Percentiles rank a stretch among this genome's conserved stretches.
Evolutionary conservation across 176 grass and related monocot genomes (phyloP).

Genomic region (Saccharum officinarum): DNA sequence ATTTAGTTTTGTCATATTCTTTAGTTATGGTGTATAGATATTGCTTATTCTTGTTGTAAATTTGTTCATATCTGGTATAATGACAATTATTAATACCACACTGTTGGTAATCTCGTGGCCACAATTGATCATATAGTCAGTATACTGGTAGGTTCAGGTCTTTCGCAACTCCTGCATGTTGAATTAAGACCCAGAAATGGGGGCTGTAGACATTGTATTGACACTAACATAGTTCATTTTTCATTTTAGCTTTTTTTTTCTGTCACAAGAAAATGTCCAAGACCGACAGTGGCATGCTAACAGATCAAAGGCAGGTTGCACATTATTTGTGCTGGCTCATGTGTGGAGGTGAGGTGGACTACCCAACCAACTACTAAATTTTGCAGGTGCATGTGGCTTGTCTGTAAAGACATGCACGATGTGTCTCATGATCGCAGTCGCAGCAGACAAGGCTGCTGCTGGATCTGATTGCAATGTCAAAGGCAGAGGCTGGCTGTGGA

Average conservation of each 20-base stretch:
- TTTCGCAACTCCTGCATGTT: not conserved
- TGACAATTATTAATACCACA: not conserved
- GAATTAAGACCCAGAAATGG: not conserved
- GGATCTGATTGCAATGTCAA: slow-evolving; percentile 12
- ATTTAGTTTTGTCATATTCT: slow-evolving; percentile 32
- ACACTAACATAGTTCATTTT: not conserved
- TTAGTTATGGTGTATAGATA: slow-evolving; percentile 20
- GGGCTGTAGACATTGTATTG: not conserved
- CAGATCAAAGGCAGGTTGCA: not conserved
- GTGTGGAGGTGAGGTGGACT: not conserved
- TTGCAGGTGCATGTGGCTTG: slow-evolving; percentile 18
- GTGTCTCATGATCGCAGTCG: slow-evolving; percentile 33
- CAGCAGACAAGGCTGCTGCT: slow-evolving; percentile 25
- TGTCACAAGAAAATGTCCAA: not conserved
- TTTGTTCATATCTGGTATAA: slow-evolving; percentile 39
- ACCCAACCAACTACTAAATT: not conserved
- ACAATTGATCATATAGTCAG: not conserved
- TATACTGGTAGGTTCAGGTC: not conserved
- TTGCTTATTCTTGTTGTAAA: slow-evolving; percentile 51
- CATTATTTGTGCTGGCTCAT: not conserved
- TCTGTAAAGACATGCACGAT: slow-evolving; percentile 9
- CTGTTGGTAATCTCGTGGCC: not conserved
- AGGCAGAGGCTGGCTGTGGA: not conserved
- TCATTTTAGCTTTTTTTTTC: not conserved
- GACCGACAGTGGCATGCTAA: not conserved